These are phyloP conservation scores for Leishmania gerbilli DNA, from an alignment of 208 protist genomes.

Conservation along the genomic window DNA sequence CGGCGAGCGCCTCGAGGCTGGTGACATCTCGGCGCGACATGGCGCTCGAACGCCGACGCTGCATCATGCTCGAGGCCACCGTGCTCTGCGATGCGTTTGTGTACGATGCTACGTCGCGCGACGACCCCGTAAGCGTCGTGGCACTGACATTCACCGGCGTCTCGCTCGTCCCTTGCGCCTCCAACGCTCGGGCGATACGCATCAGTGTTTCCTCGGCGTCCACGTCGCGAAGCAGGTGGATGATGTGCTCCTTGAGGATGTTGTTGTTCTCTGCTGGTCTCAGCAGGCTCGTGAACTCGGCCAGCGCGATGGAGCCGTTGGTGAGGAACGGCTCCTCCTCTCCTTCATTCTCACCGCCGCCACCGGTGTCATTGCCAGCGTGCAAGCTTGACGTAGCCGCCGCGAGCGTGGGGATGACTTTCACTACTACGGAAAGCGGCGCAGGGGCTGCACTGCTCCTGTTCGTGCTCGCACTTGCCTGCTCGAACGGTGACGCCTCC, in stretches of 20 bases:
- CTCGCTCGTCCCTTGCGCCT: constrained; percentile 17
- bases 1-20: constrained; percentile 24
- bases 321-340: constrained; percentile 32
- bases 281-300: constrained; percentile 65
- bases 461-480: background rate
- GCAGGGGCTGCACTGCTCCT: background rate
- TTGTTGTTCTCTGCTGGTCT: constrained; percentile 30
- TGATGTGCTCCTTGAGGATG: constrained; percentile 59
- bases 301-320: constrained; percentile 55
- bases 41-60: constrained; percentile 16
- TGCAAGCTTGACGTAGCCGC: background rate
- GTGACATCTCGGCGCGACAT: constrained; percentile 15
- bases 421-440: background rate
- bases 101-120: constrained; percentile 6
- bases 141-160: constrained; percentile 19
- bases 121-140: constrained; percentile 23
- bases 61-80: constrained; percentile 9
- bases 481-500: background rate
- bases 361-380: background rate
- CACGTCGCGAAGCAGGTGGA: constrained; percentile 51
- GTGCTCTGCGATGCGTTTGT: constrained; percentile 27
- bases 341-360: background rate
- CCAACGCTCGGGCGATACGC: constrained; percentile 43
- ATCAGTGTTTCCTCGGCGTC: constrained; percentile 60
- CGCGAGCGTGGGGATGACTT: background rate